Evolutionary conservation across 192 early-diverging fungal species (phyloP), one percentile per base, ranked within the genome.

Genomic region (Martensiomyces pterosporus): DNA sequence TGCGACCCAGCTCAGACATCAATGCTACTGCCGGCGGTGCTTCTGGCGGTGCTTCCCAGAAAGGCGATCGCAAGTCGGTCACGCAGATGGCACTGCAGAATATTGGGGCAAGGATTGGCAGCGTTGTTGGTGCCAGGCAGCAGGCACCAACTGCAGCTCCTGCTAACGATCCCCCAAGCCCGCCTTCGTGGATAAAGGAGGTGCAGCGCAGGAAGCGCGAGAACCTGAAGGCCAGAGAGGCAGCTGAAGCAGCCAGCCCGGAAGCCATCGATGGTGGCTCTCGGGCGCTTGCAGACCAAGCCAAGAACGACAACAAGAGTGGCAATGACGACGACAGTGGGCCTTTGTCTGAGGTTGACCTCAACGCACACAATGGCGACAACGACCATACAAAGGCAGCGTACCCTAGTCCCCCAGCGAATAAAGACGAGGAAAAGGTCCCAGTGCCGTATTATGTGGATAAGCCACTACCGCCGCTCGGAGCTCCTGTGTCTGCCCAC

Each of bases 151-250:
- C n/a, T n/a, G n/a, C n/a, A n/a, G 12, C 29, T 12, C 5, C 41
- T 6, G 39, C 48, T 2, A 29, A 25, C 6, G 43, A 49, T 9
- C 36, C 39, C 5, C 37, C 34, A 13, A 21, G 23, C 24, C 46
- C 46, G 39, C 69, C 69, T 0, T 57, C 47, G 43, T 73, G 69
- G 69, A 55, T 73, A 34, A 53, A 61, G 54, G 69, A 73, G 38
- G 69, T 66, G n/a, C 69, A 73, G 58, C 53, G 63, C 32, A 52
- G 63, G 3, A 73, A 65, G 58, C 69, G 49, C 26, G 69, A 61
- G 33, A 57, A 61, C 9, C 44, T 29, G 22, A 53, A 72, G n/a
- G n/a, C n/a, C n/a, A 24, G 55, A 52, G 37, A 57, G 60, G 29
- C 57, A 65, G 40, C 46, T 35, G 3, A 49, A 39, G 14, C 39